phyloP scores from a whole-genome alignment of 331 rosid species.

The Acacia concinna region DNA sequence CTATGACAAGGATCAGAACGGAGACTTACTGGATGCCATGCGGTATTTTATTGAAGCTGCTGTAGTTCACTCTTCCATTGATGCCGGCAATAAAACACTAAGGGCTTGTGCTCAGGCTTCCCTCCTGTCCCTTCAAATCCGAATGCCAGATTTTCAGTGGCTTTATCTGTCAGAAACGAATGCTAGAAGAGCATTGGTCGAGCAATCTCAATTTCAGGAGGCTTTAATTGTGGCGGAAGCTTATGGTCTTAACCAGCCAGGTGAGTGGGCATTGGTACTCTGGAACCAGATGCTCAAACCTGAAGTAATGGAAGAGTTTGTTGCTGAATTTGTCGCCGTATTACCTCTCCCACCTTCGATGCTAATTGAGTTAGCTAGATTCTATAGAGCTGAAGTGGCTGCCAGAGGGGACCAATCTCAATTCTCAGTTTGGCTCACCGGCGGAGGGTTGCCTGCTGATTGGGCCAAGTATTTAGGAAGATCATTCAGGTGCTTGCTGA shows the following conservation, averaged over 20 bases:
- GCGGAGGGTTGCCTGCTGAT: constrained; percentile 96
- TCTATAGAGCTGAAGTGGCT: constrained; percentile 85
- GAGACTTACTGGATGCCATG: constrained; percentile 89
- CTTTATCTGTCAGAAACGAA: constrained; percentile 78
- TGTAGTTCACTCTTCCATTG: constrained; percentile 88
- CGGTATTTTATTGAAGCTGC: constrained; percentile 96
- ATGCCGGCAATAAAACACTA: constrained; percentile 96
- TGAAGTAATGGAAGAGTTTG: constrained; percentile 87
- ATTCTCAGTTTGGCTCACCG: constrained; percentile 96
- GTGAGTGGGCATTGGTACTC: constrained; percentile 96
- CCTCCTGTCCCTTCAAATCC: constrained; percentile 89
- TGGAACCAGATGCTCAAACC: constrained; percentile 99
- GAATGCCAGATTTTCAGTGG: constrained; percentile 96
- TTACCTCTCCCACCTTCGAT: constrained; percentile 91
- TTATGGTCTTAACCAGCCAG: constrained; percentile 88
- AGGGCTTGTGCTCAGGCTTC: constrained; percentile 91
- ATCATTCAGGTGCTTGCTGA: constrained; percentile 87
- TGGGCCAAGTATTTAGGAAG: constrained; percentile 95
- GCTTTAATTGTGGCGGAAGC: constrained; percentile 97
- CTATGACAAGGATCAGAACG: constrained; percentile 83
- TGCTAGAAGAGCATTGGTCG: constrained; percentile 83
- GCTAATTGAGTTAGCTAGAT: constrained; percentile 80
- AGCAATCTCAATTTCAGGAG: constrained; percentile 94
- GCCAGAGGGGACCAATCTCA: constrained; percentile 98
- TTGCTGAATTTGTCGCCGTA: constrained; percentile 88